phyloP scores from a whole-genome alignment of 371 early-diverging fungal species.

The Syncephalis fuscata region DNA sequence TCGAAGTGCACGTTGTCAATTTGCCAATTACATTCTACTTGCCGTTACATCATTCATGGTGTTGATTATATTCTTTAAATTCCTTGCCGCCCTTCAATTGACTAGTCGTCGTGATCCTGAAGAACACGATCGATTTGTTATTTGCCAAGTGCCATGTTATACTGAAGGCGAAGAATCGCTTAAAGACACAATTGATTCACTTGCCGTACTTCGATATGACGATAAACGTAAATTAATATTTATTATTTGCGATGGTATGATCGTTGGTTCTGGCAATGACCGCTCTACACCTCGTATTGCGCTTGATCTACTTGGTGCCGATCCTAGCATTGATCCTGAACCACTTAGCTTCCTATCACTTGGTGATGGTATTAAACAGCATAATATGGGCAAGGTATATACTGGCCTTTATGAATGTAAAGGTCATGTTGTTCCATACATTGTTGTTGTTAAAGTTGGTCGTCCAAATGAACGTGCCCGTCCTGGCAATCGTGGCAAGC shows the following conservation, averaged over 20 bases:
- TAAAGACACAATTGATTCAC: slow-evolving; percentile 88
- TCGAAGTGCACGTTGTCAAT: slow-evolving; percentile 58
- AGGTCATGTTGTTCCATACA: slow-evolving; percentile 82
- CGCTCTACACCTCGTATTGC: slow-evolving; percentile 95
- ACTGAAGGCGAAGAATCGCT: slow-evolving; percentile 92
- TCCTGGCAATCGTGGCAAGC: slow-evolving; percentile 98
- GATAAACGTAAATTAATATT: slow-evolving; percentile 92
- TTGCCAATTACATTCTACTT: slow-evolving; percentile 78
- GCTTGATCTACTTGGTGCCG: slow-evolving; percentile 84
- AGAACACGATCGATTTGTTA: slow-evolving; percentile 77
- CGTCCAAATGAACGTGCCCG: slow-evolving; percentile 57
- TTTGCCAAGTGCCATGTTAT: slow-evolving; percentile 93
- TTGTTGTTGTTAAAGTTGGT: slow-evolving; percentile 93
- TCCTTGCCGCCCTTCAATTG: slow-evolving; percentile 78
- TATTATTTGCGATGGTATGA: slow-evolving; percentile 84
- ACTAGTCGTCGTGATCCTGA: slow-evolving; percentile 58
- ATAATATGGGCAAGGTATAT: slow-evolving; percentile 96
- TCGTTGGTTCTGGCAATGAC: slow-evolving; percentile 93
- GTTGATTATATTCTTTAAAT: slow-evolving; percentile 78
- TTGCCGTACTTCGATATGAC: slow-evolving; percentile 79
- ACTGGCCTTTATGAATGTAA: slow-evolving; percentile 87
- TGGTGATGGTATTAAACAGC: slow-evolving; percentile 77
- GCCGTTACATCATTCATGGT: slow-evolving; percentile 62
- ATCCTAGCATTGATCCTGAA: slow-evolving; percentile 74
- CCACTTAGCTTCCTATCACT: slow-evolving; percentile 85